Percentiles rank a stretch among this genome's conserved stretches.
Conservation (phyloP, 2,329 filamentous ascomycete genomes). For the Fusarium nematophilum region DNA sequence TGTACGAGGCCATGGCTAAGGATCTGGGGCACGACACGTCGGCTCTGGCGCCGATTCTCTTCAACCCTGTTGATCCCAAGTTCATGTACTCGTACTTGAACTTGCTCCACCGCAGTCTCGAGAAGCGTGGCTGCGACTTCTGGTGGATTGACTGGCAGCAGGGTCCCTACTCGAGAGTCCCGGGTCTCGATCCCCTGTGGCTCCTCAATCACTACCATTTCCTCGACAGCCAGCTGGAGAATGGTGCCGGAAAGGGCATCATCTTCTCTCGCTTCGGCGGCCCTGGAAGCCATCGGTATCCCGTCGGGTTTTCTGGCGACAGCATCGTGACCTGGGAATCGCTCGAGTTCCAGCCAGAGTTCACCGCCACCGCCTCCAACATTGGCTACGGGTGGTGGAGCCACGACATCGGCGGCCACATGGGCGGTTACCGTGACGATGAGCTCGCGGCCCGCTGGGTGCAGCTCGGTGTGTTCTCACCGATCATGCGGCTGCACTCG, state of each 20-base stretch:
- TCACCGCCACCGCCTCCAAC: conserved; percentile 73
- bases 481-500: conserved; percentile 71
- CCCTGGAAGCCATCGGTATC: conserved; percentile 72
- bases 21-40: conserved; percentile 63
- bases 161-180: conserved; percentile 64
- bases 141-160: conserved; percentile 79
- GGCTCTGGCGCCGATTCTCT: conserved; percentile 62
- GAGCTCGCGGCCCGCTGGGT: conserved; percentile 71
- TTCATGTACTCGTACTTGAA: conserved; percentile 70
- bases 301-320: conserved; percentile 74
- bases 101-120: conserved; percentile 66
- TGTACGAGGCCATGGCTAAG: conserved; percentile 65
- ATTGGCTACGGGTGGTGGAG: conserved; percentile 77
- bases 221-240: conserved; percentile 57
- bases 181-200: conserved; percentile 72
- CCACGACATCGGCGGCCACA: conserved; percentile 75
- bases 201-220: conserved; percentile 74
- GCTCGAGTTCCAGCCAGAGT: conserved; percentile 73
- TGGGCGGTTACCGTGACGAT: conserved; percentile 65
- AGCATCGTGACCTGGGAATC: conserved; percentile 69
- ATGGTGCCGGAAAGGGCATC: conserved; percentile 53
- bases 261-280: conserved; percentile 72
- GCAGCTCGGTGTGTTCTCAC: conserved; percentile 70
- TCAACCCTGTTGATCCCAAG: conserved; percentile 63
- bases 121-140: conserved; percentile 68